Base-by-base conservation (phyloP, 352 stramenopile species). In the Pythium pyrilobum region DNA sequence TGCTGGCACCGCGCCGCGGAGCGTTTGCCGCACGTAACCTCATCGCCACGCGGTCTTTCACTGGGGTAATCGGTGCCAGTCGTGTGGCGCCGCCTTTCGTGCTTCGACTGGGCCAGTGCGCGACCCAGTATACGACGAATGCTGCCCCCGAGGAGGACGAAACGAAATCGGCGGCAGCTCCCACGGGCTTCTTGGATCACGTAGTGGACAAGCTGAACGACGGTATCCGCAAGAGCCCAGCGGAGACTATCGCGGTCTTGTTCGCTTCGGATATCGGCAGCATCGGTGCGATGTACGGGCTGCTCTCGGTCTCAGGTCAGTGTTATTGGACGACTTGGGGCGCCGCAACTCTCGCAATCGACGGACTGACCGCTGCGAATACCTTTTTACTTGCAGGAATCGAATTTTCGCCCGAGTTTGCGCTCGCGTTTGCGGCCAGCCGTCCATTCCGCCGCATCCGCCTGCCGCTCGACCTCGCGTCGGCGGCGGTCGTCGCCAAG, bases 351-450 rank as follows among this genome's bases (percentile, higher is more conserved):
- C n/a, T n/a, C n/a, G n/a, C n/a, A n/a, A n/a, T n/a, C n/a, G n/a
- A n/a, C n/a, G n/a, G n/a, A n/a, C n/a, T 11, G 3, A 7, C 15
- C 6, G 9, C n/a, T 37, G 1, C 31, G 27, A 38, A n/a, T n/a
- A 24, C 31, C 31, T 18, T 18, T 32, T 42, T 8, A 6, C 21
- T 44, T 27, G 6, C 21, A 50, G 34, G 25, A 18, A 62, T 59
- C 11, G 42, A 52, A 43, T 90, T 95, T 53, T 92, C 84, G 25
- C 80, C 85, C 8, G 85, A 95, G 48, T 95, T 94, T 49, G 85
- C 85, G 7, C 45, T 95, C 20, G 85, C 85, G 13, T 95, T 92
- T 47, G 84, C 81, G 13, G 79, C 78, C 27, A 92, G 83, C 52
- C 77, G 85, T 25, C 85, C 85, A 11, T 87, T 95, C 56, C 85